Conservation (phyloP, 305 asterid species). For the Petunia hybrid region DNA sequence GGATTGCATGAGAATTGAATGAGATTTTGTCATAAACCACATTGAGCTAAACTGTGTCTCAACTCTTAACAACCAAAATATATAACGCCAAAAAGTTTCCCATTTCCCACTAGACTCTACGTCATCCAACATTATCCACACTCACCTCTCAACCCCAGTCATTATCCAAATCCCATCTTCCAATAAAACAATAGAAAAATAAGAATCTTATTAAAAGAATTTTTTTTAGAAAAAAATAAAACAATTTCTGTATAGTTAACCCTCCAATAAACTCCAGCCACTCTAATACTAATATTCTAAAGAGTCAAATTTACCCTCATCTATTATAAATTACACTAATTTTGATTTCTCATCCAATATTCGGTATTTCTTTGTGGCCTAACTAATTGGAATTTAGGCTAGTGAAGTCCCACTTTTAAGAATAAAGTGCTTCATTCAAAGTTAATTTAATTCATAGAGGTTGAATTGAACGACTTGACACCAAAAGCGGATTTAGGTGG, state of each 20-base stretch:
- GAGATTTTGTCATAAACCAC: not conserved
- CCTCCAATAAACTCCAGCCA: constrained; percentile 17
- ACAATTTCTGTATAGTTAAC: not conserved
- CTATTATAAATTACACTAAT: no score
- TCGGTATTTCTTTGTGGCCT: no score
- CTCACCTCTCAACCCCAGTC: not conserved
- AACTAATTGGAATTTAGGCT: no score
- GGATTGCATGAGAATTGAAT: not conserved
- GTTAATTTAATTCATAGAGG: no score
- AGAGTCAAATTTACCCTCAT: constrained; percentile 10
- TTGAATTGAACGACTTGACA: no score
- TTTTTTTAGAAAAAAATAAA: not conserved
- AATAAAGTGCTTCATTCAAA: no score
- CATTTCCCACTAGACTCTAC: constrained; percentile 14
- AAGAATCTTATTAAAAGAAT: not conserved
- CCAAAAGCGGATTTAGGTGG: no score
- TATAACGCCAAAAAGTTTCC: constrained; percentile 10
- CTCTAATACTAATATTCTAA: not conserved
- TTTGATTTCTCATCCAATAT: no score
- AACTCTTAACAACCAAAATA: not conserved
- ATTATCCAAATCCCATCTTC: constrained; percentile 18
- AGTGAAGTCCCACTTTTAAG: no score
- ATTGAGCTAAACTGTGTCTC: not conserved
- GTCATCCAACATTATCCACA: constrained; percentile 27
- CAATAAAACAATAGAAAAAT: not conserved